A percentile compares a stretch with the other conserved stretches of the same genome.
phyloP scores from a whole-genome alignment of 352 stramenopile genomes.

The Phytophthora sojae region DNA sequence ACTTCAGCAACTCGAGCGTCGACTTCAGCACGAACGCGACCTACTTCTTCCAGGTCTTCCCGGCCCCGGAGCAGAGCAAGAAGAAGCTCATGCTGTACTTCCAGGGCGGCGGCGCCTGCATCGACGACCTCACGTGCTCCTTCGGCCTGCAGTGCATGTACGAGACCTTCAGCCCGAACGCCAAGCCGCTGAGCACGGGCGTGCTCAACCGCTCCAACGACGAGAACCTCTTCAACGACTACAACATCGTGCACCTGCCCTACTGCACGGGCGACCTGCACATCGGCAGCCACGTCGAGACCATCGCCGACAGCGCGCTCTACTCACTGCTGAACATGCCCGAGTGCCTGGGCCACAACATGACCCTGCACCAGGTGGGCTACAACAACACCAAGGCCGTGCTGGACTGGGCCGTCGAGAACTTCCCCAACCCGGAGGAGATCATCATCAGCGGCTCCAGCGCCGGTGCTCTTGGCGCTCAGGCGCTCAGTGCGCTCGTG shows the following conservation, averaged over 20 bases:
- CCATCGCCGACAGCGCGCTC: conserved; percentile 38
- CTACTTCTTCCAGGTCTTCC: conserved; percentile 85
- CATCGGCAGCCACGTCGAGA: conserved; percentile 49
- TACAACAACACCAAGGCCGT: conserved; percentile 73
- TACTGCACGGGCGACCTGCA: conserved; percentile 84
- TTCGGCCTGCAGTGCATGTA: conserved; percentile 71
- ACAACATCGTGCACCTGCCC: conserved; percentile 77
- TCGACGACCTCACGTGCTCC: conserved; percentile 71
- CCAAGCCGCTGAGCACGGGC: conserved; percentile 50
- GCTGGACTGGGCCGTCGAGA: conserved; percentile 65
- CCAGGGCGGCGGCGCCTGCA: conserved; percentile 71
- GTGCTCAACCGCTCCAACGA: conserved; percentile 70
- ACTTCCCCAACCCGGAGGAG: conserved; percentile 67
- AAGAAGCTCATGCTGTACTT: conserved; percentile 81
- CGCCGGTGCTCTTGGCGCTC: conserved; percentile 58
- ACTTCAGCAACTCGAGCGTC: conserved; percentile 49
- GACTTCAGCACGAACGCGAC: conserved; percentile 59
- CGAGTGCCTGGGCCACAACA: conserved; percentile 59
- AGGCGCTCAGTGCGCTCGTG: conserved; percentile 53
- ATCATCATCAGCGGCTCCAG: conserved; percentile 69
- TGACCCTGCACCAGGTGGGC: conserved; percentile 60
- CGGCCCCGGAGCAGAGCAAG: conserved; percentile 54
- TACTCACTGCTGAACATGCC: conserved; percentile 50
- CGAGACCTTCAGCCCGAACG: conserved; percentile 66
- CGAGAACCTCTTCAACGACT: conserved; percentile 80